Evolutionary conservation across 495 filamentous ascomycete genomes (phyloP).

Genomic region (Lepraria neglecta): DNA sequence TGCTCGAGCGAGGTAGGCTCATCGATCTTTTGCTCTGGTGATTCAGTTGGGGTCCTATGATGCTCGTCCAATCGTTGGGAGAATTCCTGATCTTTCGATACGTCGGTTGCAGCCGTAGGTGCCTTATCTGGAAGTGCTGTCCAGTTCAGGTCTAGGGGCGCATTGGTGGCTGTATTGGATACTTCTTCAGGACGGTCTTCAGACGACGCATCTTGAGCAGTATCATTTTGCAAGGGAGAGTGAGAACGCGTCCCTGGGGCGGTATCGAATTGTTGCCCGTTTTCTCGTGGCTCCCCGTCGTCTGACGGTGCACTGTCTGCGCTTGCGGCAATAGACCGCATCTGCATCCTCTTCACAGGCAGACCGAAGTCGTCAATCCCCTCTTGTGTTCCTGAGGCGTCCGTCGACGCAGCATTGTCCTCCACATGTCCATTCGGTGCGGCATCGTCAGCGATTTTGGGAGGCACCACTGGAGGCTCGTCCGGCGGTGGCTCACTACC

Average conservation of each 20-base stretch:
- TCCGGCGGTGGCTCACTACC: constrained; percentile 17
- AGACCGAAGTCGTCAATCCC: constrained; percentile 36
- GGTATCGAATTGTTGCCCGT: constrained; percentile 2
- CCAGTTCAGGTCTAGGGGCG: constrained; percentile 12
- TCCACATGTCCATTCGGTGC: background rate
- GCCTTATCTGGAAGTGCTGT: constrained; percentile 12
- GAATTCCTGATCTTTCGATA: background rate
- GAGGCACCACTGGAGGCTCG: constrained; percentile 14
- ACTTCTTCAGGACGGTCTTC: constrained; percentile 6
- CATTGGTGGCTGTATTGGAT: constrained; percentile 5
- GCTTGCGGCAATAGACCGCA: background rate
- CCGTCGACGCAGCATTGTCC: background rate
- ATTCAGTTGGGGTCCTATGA: background rate
- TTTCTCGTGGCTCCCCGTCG: constrained; percentile 2
- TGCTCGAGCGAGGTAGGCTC: background rate
- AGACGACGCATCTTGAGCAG: background rate
- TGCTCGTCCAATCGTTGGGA: background rate
- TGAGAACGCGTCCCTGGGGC: background rate
- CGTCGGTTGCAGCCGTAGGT: constrained; percentile 2
- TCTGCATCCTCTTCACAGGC: constrained; percentile 28
- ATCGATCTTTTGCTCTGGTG: background rate
- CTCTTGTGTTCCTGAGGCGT: constrained; percentile 3
- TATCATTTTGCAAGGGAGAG: background rate
- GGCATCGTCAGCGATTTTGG: constrained; percentile 8
- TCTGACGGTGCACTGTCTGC: background rate